Base-by-base conservation (phyloP, 176 grass and related monocot species). In the Typha latifolia region DNA sequence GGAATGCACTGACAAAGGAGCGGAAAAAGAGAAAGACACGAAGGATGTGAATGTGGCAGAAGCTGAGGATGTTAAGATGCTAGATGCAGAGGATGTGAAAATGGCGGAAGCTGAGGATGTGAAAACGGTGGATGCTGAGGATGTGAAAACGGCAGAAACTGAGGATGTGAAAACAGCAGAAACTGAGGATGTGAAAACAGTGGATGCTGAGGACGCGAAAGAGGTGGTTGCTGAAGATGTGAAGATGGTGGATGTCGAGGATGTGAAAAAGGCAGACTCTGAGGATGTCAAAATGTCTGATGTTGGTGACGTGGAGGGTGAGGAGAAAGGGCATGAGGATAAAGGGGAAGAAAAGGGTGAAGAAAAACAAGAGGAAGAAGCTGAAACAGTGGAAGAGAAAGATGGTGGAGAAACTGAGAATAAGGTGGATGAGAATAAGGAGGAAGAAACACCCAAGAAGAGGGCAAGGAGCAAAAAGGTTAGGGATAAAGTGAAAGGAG, bases 401-500 rank as follows among this genome's bases (percentile, higher is more conserved):
- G 68, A 20, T 29, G 49, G 64, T 14, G 70, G 77, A 21, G n/a
- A 49, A 32, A 65, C 24, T 55, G 73, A 78, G n/a, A 81, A 79
- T 49, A 75, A 72, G 12, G 47, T 51, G 3, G 73, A 78, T 75
- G 77, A 86, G 13, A 80, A 68, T 70, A 85, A 82, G 62, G 82
- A 79, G 73, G 79, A 79, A 10, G 27, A 23, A 72, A 80, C 69
- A 61, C 79, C 71, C 12, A 91, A 87, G 78, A 87, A 70, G 29
- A 87, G 83, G 74, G 75, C 81, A 49, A 84, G 75, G 75, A 78
- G 78, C 69, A 31, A 57, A 51, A 76, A 76, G n/a, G 65, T 72
- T 20, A 78, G 75, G 56, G 81, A 85, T 72, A 90, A 73, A 85
- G 78, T 68, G n/a, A 71, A 84, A 51, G 75, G 68, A 68, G 84